A percentile compares a stretch with the other conserved stretches of the same genome.
Evolutionary conservation across 2,329 filamentous ascomycete species (phyloP).

Genomic region (Zymoseptoria passerinii): DNA sequence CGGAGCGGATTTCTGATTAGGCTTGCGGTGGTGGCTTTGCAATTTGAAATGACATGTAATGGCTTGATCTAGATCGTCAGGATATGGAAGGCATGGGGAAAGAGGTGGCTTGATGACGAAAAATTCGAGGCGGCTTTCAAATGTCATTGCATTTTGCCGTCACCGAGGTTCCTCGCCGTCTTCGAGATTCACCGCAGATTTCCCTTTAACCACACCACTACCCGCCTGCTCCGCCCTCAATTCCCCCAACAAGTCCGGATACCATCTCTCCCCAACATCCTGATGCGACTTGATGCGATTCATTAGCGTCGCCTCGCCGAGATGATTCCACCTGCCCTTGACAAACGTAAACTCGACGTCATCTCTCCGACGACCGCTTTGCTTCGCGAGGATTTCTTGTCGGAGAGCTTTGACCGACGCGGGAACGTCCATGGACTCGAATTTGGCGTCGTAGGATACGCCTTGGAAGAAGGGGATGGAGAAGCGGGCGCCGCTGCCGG

Average conservation of each 20-base stretch:
- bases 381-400: slow-evolving; percentile 47
- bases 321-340: slow-evolving; percentile 54
- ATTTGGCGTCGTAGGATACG: slow-evolving; percentile 67
- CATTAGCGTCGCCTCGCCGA: slow-evolving; percentile 76
- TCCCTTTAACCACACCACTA: neutral
- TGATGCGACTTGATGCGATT: slow-evolving; percentile 82
- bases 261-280: slow-evolving; percentile 74
- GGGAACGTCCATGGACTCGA: slow-evolving; percentile 67
- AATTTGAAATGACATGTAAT: too few species aligned
- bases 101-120: too few species aligned
- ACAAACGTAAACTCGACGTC: slow-evolving; percentile 85
- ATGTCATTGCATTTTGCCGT: neutral
- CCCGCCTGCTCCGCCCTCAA: slow-evolving; percentile 35
- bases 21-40: too few species aligned
- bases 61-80: too few species aligned
- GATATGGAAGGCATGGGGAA: too few species aligned
- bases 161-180: neutral
- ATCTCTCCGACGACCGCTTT: slow-evolving; percentile 49
- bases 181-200: neutral
- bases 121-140: too few species aligned
- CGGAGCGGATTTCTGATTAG: too few species aligned
- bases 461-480: slow-evolving; percentile 86
- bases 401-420: slow-evolving; percentile 56
- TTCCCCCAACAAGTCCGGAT: slow-evolving; percentile 37
- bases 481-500: slow-evolving; percentile 63